Percentiles rank a stretch among this genome's conserved stretches.
Evolutionary conservation across 31 red algal genomes (phyloP).

Genomic region (Asparagopsis taxiformis): DNA sequence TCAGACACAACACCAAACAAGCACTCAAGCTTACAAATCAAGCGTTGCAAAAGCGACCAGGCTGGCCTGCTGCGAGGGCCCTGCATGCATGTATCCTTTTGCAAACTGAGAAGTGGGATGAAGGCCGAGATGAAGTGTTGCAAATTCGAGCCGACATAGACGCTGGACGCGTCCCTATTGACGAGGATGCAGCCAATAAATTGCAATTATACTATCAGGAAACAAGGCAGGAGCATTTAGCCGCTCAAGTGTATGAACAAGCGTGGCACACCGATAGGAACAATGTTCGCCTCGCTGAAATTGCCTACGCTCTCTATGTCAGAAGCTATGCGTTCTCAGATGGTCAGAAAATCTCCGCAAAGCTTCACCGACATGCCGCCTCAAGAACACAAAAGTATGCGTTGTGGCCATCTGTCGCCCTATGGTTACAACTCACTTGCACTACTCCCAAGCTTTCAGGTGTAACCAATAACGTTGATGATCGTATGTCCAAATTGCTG

Average conservation of each 20-base stretch:
- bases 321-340: constrained; percentile 28
- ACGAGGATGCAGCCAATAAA: constrained; percentile 49
- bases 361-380: constrained; percentile 28
- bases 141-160: constrained; percentile 37
- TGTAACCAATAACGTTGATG: neutral
- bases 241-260: constrained; percentile 53
- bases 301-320: constrained; percentile 43
- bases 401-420: constrained; percentile 36
- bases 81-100: constrained; percentile 46
- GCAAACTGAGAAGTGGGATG: constrained; percentile 18
- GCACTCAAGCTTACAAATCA: constrained; percentile 41
- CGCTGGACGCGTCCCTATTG: constrained; percentile 41
- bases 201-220: constrained; percentile 54
- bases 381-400: constrained; percentile 42
- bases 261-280: constrained; percentile 33
- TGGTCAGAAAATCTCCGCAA: constrained; percentile 43
- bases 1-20: constrained; percentile 42
- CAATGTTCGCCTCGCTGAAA: constrained; percentile 41
- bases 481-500: constrained; percentile 19
- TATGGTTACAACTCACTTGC: constrained; percentile 32
- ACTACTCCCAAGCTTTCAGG: constrained; percentile 10
- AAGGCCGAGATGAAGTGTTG: constrained; percentile 19
- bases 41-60: constrained; percentile 55
- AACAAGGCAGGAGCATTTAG: constrained; percentile 22
- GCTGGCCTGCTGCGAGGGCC: constrained; percentile 58